These are phyloP conservation scores for Claviceps lovelessii DNA, from an alignment of 2,329 filamentous ascomycete species.

Conservation along the genomic window DNA sequence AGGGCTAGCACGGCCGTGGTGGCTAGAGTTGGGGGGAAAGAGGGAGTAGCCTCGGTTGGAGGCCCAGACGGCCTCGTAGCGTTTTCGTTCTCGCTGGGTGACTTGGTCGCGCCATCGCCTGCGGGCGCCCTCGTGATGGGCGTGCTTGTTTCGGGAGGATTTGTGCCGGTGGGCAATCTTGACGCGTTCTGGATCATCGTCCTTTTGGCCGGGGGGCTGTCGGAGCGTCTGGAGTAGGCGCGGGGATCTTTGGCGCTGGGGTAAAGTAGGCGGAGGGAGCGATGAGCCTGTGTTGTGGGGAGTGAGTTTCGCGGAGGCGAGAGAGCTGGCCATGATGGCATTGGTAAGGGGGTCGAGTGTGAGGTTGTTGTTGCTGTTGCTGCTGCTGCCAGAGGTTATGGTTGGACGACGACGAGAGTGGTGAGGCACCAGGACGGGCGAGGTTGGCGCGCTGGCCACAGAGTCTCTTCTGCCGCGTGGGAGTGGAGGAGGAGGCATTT, in stretches of 20 bases:
- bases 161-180: slow-evolving; percentile 35
- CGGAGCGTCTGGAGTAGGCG: slow-evolving; percentile 54
- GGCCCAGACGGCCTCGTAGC: slow-evolving; percentile 76
- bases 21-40: slow-evolving; percentile 5
- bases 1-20: slow-evolving; percentile 1
- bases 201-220: slow-evolving; percentile 32
- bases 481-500: slow-evolving; percentile 5
- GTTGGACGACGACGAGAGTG: slow-evolving; percentile 15
- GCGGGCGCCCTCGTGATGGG: slow-evolving; percentile 62
- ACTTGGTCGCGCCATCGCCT: slow-evolving; percentile 66
- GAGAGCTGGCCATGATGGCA: slow-evolving; percentile 60
- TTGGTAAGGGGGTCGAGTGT: slow-evolving; percentile 53
- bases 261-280: slow-evolving; percentile 21
- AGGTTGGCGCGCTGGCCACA: slow-evolving; percentile 18
- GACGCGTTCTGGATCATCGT: slow-evolving; percentile 40
- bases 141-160: slow-evolving; percentile 44
- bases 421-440: slow-evolving; percentile 19
- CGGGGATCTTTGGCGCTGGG: slow-evolving; percentile 30
- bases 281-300: slow-evolving; percentile 26
- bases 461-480: slow-evolving; percentile 6
- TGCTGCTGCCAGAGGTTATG: slow-evolving; percentile 15
- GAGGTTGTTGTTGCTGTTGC: slow-evolving; percentile 18
- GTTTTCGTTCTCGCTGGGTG: slow-evolving; percentile 56
- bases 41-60: slow-evolving; percentile 53
- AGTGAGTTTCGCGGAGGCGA: slow-evolving; percentile 48